Evolutionary conservation across 441 rosid genomes (phyloP).

Genomic region (Arabidopsis hybrid): DNA sequence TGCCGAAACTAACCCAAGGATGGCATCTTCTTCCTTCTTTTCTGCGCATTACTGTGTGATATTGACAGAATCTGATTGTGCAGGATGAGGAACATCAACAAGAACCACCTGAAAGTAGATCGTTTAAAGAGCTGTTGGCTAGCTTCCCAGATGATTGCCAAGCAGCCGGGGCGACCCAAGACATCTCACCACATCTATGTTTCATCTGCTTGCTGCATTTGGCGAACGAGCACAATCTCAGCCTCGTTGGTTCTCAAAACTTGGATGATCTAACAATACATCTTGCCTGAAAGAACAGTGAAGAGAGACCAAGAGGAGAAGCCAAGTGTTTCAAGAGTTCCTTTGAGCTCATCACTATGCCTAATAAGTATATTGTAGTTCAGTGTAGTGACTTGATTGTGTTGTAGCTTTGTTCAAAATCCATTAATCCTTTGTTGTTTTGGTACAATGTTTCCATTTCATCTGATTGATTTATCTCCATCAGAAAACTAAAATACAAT

Average conservation of each 20-base stretch:
- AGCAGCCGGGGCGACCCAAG: constrained; percentile 67
- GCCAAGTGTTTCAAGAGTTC: constrained; percentile 16
- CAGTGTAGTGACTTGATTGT: constrained; percentile 14
- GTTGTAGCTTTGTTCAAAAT: constrained; percentile 19
- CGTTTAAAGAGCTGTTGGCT: constrained; percentile 73
- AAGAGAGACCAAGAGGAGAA: constrained; percentile 18
- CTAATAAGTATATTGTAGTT: constrained; percentile 19
- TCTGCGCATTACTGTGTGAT: not conserved
- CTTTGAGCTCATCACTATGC: not conserved
- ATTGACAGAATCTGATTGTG: constrained; percentile 34
- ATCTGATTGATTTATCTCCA: constrained; percentile 17
- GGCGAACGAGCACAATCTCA: constrained; percentile 88
- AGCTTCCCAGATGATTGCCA: constrained; percentile 73
- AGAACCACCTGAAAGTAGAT: constrained; percentile 52
- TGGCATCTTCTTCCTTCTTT: not conserved
- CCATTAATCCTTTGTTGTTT: constrained; percentile 21
- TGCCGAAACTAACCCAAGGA: too few species aligned
- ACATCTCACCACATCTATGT: constrained; percentile 91
- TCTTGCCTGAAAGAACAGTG: constrained; percentile 40
- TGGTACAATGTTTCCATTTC: constrained; percentile 25
- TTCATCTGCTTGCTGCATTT: constrained; percentile 91
- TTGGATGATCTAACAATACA: constrained; percentile 74
- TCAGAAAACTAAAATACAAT: constrained; percentile 4
- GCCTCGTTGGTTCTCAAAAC: constrained; percentile 56
- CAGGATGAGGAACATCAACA: constrained; percentile 43